Conservation (phyloP, 768 basidiomycete genomes). For the Boletus vermiculosoides region DNA sequence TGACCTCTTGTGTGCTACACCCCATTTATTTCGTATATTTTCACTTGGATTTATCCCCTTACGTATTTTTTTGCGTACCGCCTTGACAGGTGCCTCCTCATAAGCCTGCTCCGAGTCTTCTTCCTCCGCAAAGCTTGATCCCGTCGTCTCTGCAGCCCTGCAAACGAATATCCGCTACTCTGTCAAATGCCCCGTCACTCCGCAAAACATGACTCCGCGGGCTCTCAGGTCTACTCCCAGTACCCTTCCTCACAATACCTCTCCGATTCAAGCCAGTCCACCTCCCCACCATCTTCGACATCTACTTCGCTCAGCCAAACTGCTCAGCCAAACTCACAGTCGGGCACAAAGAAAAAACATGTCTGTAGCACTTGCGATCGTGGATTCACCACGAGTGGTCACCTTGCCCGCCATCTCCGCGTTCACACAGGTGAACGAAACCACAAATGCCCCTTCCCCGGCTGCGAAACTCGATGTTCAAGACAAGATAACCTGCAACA, state of each 20-base stretch:
- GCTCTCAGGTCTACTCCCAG: conserved; percentile 17
- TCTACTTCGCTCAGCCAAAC: conserved; percentile 1
- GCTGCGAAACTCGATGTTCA: conserved; percentile 88
- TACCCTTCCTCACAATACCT: conserved; percentile 24
- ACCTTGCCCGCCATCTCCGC: conserved; percentile 83
- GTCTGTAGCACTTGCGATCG: conserved; percentile 72
- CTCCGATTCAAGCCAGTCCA: conserved; percentile 28
- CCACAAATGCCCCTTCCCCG: conserved; percentile 93
- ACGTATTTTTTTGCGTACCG: conserved; percentile 37
- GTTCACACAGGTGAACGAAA: conserved; percentile 92
- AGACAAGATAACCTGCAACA: conserved; percentile 80
- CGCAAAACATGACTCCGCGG: conserved; percentile 25
- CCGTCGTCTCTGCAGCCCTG: conserved; percentile 32
- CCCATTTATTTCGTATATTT: conserved; percentile 31
- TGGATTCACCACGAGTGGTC: conserved; percentile 85
- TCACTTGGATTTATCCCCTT: conserved; percentile 18
- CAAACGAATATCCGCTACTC: conserved; percentile 7
- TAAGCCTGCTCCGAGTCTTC: conserved; percentile 29
- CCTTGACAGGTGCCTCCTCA: conserved; percentile 37
- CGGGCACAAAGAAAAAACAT: conserved; percentile 41
- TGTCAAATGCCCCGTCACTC: conserved; percentile 33
- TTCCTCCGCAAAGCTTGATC: conserved; percentile 27
- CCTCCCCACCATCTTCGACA: conserved; percentile 11
- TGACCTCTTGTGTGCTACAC: conserved; percentile 12
- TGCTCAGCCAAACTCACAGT: neutral